Percentiles rank a stretch among this genome's conserved stretches.
These are phyloP conservation scores for Chlamydomonas reinhardtii DNA, from an alignment of 163 green algal species.

Conservation along the genomic window DNA sequence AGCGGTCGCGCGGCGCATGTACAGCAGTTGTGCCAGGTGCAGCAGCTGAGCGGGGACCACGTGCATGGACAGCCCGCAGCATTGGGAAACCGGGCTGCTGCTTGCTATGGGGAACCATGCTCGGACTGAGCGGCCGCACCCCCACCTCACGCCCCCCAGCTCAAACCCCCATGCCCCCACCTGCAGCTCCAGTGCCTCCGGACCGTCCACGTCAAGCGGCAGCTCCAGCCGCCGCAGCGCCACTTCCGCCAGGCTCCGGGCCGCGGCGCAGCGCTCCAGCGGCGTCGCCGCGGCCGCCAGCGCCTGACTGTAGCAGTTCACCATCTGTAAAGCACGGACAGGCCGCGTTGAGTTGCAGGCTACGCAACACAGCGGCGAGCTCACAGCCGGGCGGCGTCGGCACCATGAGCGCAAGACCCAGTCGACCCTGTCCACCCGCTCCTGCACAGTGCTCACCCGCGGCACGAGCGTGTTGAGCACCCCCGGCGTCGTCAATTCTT, in stretches of 20 bases:
- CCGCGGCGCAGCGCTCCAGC: constrained; percentile 17
- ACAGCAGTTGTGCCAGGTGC: no score
- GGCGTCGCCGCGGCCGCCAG: constrained; percentile 7
- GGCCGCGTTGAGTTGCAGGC: no score
- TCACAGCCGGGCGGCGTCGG: no score
- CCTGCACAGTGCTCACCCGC: neutral
- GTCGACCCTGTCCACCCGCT: no score
- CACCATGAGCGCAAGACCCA: no score
- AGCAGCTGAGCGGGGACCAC: no score
- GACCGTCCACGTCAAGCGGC: neutral
- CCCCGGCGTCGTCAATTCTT: neutral
- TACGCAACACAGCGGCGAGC: no score
- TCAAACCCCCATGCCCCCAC: neutral
- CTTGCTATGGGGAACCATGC: no score
- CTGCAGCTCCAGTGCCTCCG: neutral
- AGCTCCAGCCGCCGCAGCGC: neutral
- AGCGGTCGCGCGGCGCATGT: neutral
- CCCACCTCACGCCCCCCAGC: neutral
- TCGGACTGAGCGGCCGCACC: neutral
- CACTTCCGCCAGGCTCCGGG: constrained; percentile 15
- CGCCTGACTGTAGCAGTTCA: neutral
- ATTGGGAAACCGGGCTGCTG: no score
- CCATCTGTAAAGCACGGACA: no score
- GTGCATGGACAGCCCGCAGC: no score
- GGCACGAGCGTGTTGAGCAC: neutral